Evolutionary conservation across 768 basidiomycete genomes (phyloP), one percentile per base, ranked within the genome.

Genomic region (Amanita molliuscula): DNA sequence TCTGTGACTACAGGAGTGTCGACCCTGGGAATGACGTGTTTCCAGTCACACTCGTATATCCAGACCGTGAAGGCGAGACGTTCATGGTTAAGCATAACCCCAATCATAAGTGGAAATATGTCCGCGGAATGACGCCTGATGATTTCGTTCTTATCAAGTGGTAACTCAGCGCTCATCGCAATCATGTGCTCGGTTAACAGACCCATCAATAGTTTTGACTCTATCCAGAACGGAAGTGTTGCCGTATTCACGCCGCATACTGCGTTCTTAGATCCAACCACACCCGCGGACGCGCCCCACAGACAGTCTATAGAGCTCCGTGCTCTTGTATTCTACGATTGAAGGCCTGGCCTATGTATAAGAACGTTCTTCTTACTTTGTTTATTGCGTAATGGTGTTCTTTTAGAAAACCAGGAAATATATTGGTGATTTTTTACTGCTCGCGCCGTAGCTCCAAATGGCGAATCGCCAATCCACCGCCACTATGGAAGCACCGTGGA

Each of bases 121-220:
- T 68, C 44, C 56, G 61, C 45, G 74, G 68, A 0, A 69, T 77
- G 66, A 67, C 64, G 0, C 69, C 71, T 5, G 73, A 77, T 5
- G 78, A 79, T 53, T 44, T 69, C 18, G 67, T 76, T 5, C 57
- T 80, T 29, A 72, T 80, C 46, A 80, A 80, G 61, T 79, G 77
- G 75, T 75, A 43, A 46, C 69, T 54, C 11, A 10, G 21, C 31
- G n/a, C 44, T 26, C 11, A 5, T 10, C 3, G 25, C 7, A 1
- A 20, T 23, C 16, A 11, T 55, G 18, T 33, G n/a, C 23, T 33
- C 28, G 29, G 47, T 20, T 21, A 20, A 31, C 26, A 4, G 21
- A 25, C n/a, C 3, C 2, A 6, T 16, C 33, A 18, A n/a, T 38
- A 71, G 70, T 49, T 72, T 61, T 44, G 71, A 72, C 49, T 68